Evolutionary conservation across 805 yeast species (phyloP).

Genomic region (Candida ponderosae): DNA sequence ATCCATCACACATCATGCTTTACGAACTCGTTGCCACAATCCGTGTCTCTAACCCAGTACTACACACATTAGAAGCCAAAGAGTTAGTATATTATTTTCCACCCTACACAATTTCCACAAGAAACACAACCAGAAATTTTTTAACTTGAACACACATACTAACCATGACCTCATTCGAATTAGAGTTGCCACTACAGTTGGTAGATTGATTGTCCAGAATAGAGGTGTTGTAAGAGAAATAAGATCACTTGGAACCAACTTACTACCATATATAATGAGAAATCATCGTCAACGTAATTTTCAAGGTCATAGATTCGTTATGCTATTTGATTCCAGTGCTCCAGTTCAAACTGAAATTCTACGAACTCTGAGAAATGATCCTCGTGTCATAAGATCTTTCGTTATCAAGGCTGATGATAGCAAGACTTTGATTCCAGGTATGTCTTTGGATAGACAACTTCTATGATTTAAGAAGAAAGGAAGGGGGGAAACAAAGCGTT

Average conservation of each 20-base stretch:
- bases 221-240: constrained; percentile 91
- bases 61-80: constrained; percentile 52
- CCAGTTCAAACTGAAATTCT: constrained; percentile 81
- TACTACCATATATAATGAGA: constrained; percentile 72
- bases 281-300: constrained; percentile 86
- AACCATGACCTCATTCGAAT: background rate
- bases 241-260: constrained; percentile 68
- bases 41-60: constrained; percentile 57
- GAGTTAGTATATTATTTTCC: constrained; percentile 27
- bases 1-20: constrained; percentile 46
- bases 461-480: no score
- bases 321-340: constrained; percentile 81
- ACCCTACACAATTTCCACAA: background rate
- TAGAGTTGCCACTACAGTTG: constrained; percentile 54
- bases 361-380: constrained; percentile 77
- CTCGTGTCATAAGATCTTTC: constrained; percentile 79
- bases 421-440: constrained; percentile 43
- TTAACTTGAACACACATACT: background rate
- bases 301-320: constrained; percentile 81
- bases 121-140: no score
- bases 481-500: no score
- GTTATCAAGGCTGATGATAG: constrained; percentile 52
- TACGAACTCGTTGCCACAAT: constrained; percentile 89
- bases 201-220: constrained; percentile 73
- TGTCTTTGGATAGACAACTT: constrained; percentile 40